A percentile compares a stretch with the other conserved stretches of the same genome.
phyloP scores from a whole-genome alignment of 768 basidiomycete genomes.

The Scleroderma bovista region DNA sequence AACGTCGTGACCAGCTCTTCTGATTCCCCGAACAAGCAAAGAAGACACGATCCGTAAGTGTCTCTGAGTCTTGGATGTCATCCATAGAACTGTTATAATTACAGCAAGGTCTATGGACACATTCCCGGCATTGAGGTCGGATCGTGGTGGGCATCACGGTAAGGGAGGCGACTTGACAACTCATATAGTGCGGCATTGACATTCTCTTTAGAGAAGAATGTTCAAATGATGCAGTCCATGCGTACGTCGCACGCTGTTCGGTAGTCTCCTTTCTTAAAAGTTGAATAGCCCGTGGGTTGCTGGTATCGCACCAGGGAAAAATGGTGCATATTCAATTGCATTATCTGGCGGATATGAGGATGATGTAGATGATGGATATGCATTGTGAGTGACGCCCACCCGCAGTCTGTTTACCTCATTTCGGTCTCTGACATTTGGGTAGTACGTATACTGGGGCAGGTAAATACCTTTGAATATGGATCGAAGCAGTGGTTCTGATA shows the following conservation, averaged over 20 bases:
- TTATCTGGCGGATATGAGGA: slow-evolving; percentile 88
- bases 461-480: slow-evolving; percentile 9
- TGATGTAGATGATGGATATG: slow-evolving; percentile 77
- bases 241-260: slow-evolving; percentile 45
- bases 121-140: slow-evolving; percentile 80
- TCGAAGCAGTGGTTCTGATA: neutral
- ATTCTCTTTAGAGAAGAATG: slow-evolving; percentile 44
- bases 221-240: slow-evolving; percentile 76
- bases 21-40: slow-evolving; percentile 29
- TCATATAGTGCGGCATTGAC: neutral
- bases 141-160: slow-evolving; percentile 76
- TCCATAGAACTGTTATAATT: neutral
- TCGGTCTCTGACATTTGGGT: neutral
- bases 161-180: slow-evolving; percentile 15
- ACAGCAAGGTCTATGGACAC: slow-evolving; percentile 69
- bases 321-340: slow-evolving; percentile 82
- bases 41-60: slow-evolving; percentile 30
- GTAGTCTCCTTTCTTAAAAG: slow-evolving; percentile 1
- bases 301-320: slow-evolving; percentile 56
- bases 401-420: neutral
- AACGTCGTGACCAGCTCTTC: slow-evolving; percentile 29
- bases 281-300: slow-evolving; percentile 68
- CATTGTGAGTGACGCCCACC: slow-evolving; percentile 52
- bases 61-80: slow-evolving; percentile 12
- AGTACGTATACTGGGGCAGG: slow-evolving; percentile 83